These are phyloP conservation scores for Clavispora carvajalis DNA, from an alignment of 805 yeast species.

Conservation along the genomic window DNA sequence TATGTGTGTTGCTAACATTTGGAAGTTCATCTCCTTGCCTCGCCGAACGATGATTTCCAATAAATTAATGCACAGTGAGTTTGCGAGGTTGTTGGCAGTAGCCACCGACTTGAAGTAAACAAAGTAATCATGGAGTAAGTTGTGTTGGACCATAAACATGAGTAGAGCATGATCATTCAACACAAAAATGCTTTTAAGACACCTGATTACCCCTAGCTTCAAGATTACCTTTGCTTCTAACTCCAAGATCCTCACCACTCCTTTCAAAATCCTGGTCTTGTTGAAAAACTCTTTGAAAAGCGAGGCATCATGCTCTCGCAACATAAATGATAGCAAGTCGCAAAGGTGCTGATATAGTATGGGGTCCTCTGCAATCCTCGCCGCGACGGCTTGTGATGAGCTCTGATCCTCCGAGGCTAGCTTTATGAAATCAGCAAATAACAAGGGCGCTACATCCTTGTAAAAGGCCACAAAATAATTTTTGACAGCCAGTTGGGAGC, in stretches of 20 bases:
- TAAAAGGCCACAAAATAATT: conserved; percentile 59
- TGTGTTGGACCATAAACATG: conserved; percentile 50
- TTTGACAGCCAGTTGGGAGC: conserved; percentile 18
- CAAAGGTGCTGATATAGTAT: conserved; percentile 54
- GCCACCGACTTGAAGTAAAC: conserved; percentile 44
- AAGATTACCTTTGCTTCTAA: conserved; percentile 44
- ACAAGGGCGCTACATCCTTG: conserved; percentile 49
- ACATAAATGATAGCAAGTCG: conserved; percentile 65
- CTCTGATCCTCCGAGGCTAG: conserved; percentile 13
- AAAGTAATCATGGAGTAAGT: conserved; percentile 47
- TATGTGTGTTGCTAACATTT: conserved; percentile 25
- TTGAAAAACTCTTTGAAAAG: conserved; percentile 60
- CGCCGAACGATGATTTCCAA: conserved; percentile 39
- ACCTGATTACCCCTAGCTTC: conserved; percentile 63
- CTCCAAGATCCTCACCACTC: conserved; percentile 47
- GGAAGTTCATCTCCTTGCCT: conserved; percentile 22
- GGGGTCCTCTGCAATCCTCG: conserved; percentile 26
- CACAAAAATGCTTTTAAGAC: conserved; percentile 57
- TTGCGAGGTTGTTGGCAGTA: conserved; percentile 55
- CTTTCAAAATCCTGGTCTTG: conserved; percentile 52
- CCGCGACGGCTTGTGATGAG: conserved; percentile 3
- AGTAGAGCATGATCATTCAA: conserved; percentile 61
- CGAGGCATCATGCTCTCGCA: conserved; percentile 55
- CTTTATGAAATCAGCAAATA: conserved; percentile 47
- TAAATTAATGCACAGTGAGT: conserved; percentile 72